Evolutionary conservation across 179 eudicot species (phyloP).

Genomic region (Nepenthes alata): DNA sequence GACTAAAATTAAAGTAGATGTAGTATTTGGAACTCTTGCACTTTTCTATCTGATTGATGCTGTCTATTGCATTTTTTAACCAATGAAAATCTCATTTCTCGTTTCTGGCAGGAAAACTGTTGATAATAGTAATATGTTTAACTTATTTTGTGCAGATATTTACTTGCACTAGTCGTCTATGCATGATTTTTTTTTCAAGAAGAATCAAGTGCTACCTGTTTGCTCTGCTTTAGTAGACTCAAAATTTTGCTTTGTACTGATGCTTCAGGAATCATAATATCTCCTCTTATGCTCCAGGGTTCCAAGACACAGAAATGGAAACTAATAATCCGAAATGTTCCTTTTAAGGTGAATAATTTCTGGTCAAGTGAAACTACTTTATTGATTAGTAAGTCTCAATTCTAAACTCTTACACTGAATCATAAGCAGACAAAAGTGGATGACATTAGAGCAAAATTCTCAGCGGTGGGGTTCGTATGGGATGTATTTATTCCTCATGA

Average conservation of each 20-base stretch:
- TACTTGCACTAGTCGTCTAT: too few relatives aligned
- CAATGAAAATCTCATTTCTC: too few relatives aligned
- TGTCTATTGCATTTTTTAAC: too few relatives aligned
- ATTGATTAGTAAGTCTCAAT: slow-evolving; percentile 2
- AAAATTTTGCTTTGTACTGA: background rate
- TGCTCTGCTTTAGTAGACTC: background rate
- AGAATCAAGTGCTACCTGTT: too few relatives aligned
- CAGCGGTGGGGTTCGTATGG: slow-evolving; percentile 76
- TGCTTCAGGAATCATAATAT: background rate
- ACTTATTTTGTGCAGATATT: too few relatives aligned
- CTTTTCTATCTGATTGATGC: too few relatives aligned
- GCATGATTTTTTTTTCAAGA: too few relatives aligned
- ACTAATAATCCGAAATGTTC: slow-evolving; percentile 71
- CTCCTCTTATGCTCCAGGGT: slow-evolving; percentile 38
- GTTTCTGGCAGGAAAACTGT: too few relatives aligned
- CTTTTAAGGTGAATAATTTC: slow-evolving; percentile 40
- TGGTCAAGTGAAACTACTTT: background rate
- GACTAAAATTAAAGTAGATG: too few relatives aligned
- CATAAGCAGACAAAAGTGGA: slow-evolving; percentile 36
- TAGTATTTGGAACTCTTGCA: too few relatives aligned
- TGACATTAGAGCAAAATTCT: slow-evolving; percentile 61
- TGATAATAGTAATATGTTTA: too few relatives aligned
- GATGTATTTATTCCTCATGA: slow-evolving; percentile 77
- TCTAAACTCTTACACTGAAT: slow-evolving; percentile 1
- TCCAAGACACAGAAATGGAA: slow-evolving; percentile 85